Evolutionary conservation across 495 filamentous ascomycete species (phyloP), one percentile per base, ranked within the genome.

Genomic region (Penicillium paradoxum): DNA sequence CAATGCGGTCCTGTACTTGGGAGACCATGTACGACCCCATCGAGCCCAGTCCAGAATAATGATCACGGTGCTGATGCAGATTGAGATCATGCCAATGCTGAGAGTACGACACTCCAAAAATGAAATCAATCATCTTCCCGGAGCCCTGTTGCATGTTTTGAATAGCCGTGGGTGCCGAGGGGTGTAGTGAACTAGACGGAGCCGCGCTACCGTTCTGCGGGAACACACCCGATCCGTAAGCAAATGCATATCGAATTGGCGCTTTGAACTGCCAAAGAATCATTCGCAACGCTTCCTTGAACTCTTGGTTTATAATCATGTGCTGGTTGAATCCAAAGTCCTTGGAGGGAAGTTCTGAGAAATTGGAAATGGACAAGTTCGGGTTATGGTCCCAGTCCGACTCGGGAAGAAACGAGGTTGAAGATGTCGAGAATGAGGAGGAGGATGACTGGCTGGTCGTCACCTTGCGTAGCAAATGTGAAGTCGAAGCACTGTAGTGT

Each of bases 11-110:
- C 63, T 98, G 92, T 4, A 96, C 81, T 40, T 83, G 75, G 10
- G 88, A 88, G 15, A 97, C 86, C 9, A 85, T 78, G 39, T 83
- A 89, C 13, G 90, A 96, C 1, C 91, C 91, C 17, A 97, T 74
- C 17, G 82, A 86, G n/a, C 88, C 88, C 3, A 97, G 71, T 10
- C 79, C 82, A 2, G 90, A 96, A 71, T 98, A 98, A 69, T 98
- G 93, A 64, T 95, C 83, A 9, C 88, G 86, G 62, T 98, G 89
- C 62, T 96, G 87, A 46, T 74, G 72, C 25, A 98, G 75, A 66
- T 98, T 98, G 40, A 98, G 71, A 17, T 84, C 87, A 72, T 98
- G 93, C 91, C 92, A 98, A 70, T 98, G 93, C 64, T 98, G 88
- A 3, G 89, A 91, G 68, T 96, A 88, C 5, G 87, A 89, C 11